phyloP scores from a whole-genome alignment of 768 basidiomycete genomes.

The Suillus luteus region DNA sequence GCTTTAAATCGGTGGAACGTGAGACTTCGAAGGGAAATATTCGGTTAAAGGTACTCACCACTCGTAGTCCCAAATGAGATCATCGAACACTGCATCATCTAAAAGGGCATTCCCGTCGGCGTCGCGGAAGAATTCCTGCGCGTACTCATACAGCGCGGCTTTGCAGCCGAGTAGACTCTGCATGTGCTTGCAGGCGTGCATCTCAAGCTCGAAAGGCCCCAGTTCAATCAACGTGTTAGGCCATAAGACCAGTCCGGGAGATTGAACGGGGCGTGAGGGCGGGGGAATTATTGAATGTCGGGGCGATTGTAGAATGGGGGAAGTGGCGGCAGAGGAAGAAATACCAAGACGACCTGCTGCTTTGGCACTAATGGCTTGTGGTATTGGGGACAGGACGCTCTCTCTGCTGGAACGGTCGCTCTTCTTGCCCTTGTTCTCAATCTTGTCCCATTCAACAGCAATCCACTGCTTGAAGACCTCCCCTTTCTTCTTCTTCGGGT shows the following conservation, averaged over 20 bases:
- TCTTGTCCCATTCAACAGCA: conserved; percentile 38
- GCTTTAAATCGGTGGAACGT: conserved; percentile 35
- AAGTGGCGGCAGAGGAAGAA: conserved; percentile 17
- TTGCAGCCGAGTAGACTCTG: conserved; percentile 66
- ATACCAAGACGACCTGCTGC: conserved; percentile 42
- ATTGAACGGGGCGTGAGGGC: conserved; percentile 43
- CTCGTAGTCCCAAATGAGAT: conserved; percentile 39
- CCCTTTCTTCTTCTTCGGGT: conserved; percentile 30
- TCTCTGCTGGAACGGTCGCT: conserved; percentile 32
- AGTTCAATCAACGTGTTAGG: conserved; percentile 62
- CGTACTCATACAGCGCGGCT: conserved; percentile 53
- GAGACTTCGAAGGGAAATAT: conserved; percentile 12
- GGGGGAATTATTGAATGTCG: conserved; percentile 9
- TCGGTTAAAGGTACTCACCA: conserved; percentile 25
- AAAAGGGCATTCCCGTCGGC: conserved; percentile 25
- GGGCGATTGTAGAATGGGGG: conserved; percentile 9
- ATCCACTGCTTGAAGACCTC: conserved; percentile 40
- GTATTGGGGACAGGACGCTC: conserved; percentile 25
- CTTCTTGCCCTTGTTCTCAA: conserved; percentile 29
- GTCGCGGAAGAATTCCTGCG: conserved; percentile 37
- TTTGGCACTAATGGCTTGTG: conserved; percentile 36
- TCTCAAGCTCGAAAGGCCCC: conserved; percentile 61
- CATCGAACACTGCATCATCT: conserved; percentile 26
- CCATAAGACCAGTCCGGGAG: conserved; percentile 63
- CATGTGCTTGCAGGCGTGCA: conserved; percentile 72